phyloP scores from a whole-genome alignment of 2,329 filamentous ascomycete genomes.

The Pseudofabraea citricarpa region DNA sequence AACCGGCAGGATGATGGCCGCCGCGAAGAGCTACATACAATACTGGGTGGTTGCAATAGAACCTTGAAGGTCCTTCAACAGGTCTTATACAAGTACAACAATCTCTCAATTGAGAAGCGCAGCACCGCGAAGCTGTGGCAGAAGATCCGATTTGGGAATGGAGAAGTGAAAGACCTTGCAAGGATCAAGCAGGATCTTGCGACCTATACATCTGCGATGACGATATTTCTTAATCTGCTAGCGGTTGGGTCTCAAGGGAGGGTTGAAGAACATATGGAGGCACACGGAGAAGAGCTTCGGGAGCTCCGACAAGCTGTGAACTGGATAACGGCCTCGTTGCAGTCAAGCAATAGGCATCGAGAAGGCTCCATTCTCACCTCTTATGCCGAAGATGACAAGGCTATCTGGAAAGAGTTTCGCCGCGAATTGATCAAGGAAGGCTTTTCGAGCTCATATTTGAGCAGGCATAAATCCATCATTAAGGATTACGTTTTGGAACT shows the following conservation, averaged over 20 bases:
- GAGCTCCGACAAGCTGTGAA: constrained; percentile 4
- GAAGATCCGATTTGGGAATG: constrained; percentile 12
- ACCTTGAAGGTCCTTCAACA: constrained; percentile 7
- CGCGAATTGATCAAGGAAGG: constrained; percentile 49
- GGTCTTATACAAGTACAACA: constrained; percentile 13
- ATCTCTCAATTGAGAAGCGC: constrained; percentile 7
- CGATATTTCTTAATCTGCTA: constrained; percentile 5
- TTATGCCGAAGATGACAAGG: constrained; percentile 37
- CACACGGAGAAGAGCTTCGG: constrained; percentile 1
- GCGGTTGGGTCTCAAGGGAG: constrained; percentile 2
- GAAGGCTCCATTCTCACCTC: constrained; percentile 17
- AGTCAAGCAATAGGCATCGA: not conserved
- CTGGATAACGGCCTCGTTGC: constrained; percentile 11
- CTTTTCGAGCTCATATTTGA: constrained; percentile 46
- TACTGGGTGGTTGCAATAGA: constrained; percentile 5
- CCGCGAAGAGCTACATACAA: constrained; percentile 8
- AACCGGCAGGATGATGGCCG: constrained; percentile 25
- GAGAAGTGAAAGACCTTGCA: constrained; percentile 9
- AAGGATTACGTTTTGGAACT: constrained; percentile 16
- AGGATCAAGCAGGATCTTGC: constrained; percentile 9
- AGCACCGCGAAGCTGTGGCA: constrained; percentile 1
- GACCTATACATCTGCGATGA: constrained; percentile 10
- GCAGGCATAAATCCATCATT: constrained; percentile 42
- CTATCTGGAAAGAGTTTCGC: constrained; percentile 50
- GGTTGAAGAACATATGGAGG: constrained; percentile 4